These are phyloP conservation scores for Penicillium sp. DNA, from an alignment of 2,329 filamentous ascomycete species.

Conservation along the genomic window DNA sequence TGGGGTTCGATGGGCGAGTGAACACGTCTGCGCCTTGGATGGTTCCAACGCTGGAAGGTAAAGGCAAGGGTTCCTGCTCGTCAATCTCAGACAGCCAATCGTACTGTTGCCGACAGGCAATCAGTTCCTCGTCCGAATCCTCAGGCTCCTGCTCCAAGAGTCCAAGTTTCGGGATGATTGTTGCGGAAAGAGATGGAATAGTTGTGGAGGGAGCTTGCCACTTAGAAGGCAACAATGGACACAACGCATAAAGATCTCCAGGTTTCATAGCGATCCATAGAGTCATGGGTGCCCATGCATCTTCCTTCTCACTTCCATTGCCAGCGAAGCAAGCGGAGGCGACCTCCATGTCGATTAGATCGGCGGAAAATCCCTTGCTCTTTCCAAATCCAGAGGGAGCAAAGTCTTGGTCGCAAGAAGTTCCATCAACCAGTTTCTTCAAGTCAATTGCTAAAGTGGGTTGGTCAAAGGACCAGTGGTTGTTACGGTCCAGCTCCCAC, in stretches of 20 bases:
- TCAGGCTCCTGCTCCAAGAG: conserved; percentile 44
- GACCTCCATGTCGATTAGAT: conserved; percentile 90
- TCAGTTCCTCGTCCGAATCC: conserved; percentile 48
- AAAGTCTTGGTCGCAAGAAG: conserved; percentile 79
- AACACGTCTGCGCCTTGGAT: conserved; percentile 55
- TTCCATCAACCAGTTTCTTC: conserved; percentile 83
- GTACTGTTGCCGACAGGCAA: conserved; percentile 56
- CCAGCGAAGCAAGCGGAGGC: conserved; percentile 89
- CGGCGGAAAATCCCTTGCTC: conserved; percentile 82
- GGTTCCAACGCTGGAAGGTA: conserved; percentile 39
- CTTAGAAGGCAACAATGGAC: conserved; percentile 81
- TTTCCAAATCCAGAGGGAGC: conserved; percentile 71
- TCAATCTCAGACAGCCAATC: conserved; percentile 61
- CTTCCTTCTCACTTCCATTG: conserved; percentile 56
- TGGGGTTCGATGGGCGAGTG: conserved; percentile 54
- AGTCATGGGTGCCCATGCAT: conserved; percentile 90
- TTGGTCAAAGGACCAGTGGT: conserved; percentile 83
- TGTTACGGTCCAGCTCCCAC: conserved; percentile 84
- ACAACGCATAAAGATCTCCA: conserved; percentile 90
- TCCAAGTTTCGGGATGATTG: conserved; percentile 71
- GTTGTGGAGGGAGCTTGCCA: conserved; percentile 79
- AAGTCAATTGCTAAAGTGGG: conserved; percentile 83
- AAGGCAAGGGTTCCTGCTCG: conserved; percentile 52
- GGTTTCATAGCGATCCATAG: conserved; percentile 95
- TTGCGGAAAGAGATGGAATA: conserved; percentile 78